Evolutionary conservation across 2,329 filamentous ascomycete genomes (phyloP).

Genomic region (Alternaria hordeiaustralica): DNA sequence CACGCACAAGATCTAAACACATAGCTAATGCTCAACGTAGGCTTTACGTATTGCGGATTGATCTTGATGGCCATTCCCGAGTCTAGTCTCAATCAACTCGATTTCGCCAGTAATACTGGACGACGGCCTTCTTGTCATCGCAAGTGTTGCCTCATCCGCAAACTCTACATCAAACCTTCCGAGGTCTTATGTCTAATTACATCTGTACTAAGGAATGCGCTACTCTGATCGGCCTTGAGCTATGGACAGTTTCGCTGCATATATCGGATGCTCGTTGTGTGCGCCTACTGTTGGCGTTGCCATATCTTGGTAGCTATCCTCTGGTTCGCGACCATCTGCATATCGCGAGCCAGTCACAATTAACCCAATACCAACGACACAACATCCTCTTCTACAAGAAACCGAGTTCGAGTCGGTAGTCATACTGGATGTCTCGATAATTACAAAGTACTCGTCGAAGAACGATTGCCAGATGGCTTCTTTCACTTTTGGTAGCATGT

Average conservation of each 20-base stretch:
- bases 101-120: neutral
- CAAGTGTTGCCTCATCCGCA: fast-evolving
- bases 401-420: neutral
- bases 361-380: neutral
- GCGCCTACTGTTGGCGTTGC: neutral
- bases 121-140: neutral
- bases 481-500: neutral
- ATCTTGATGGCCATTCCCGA: too few relatives aligned
- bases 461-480: neutral
- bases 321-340: fast-evolving
- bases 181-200: fast-evolving
- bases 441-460: neutral
- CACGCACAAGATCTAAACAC: neutral
- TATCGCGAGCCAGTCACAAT: neutral
- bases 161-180: fast-evolving
- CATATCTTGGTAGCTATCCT: neutral
- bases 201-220: too few relatives aligned
- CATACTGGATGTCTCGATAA: neutral
- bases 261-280: fast-evolving
- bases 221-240: neutral
- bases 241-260: neutral
- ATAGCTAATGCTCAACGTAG: neutral
- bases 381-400: neutral
- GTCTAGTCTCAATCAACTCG: neutral
- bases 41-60: too few relatives aligned